Conservation (phyloP, 176 grass and related monocot genomes). For the Phoenix dactylifera region DNA sequence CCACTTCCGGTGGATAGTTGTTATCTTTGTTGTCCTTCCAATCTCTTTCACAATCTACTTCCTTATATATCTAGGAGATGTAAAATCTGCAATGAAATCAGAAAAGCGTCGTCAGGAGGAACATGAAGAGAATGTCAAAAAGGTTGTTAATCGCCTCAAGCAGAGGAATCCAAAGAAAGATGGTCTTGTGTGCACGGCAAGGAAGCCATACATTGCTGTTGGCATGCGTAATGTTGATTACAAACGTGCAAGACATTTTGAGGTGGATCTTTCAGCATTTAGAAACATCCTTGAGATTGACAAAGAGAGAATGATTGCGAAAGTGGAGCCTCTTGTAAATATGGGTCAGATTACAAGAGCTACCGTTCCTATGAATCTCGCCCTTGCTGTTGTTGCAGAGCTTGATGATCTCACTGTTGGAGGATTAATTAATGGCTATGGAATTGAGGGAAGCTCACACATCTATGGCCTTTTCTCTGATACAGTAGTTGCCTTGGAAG, state of each 20-base stretch:
- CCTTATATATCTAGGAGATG: slow-evolving; percentile 46
- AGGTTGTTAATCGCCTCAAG: slow-evolving; percentile 75
- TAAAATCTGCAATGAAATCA: slow-evolving; percentile 71
- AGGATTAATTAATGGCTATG: slow-evolving; percentile 87
- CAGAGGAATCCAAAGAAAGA: slow-evolving; percentile 87
- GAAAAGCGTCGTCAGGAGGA: slow-evolving; percentile 63
- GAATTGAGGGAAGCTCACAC: slow-evolving; percentile 88
- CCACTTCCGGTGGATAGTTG: slow-evolving; percentile 72
- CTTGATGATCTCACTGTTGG: slow-evolving; percentile 94
- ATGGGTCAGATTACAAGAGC: slow-evolving; percentile 85
- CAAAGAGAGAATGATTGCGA: slow-evolving; percentile 70
- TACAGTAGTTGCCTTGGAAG: slow-evolving; percentile 65
- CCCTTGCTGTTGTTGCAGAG: slow-evolving; percentile 71
- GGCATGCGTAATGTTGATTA: slow-evolving; percentile 97
- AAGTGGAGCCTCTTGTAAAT: slow-evolving; percentile 80
- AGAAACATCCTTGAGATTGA: slow-evolving; percentile 81
- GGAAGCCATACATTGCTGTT: slow-evolving; percentile 82
- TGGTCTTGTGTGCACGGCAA: slow-evolving; percentile 84
- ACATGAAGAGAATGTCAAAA: slow-evolving; percentile 67
- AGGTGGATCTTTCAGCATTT: slow-evolving; percentile 83
- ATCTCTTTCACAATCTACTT: slow-evolving; percentile 64
- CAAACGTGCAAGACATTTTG: slow-evolving; percentile 74
- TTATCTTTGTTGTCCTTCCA: slow-evolving; percentile 82
- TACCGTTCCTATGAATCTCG: slow-evolving; percentile 83
- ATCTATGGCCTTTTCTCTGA: slow-evolving; percentile 89